A percentile compares a stretch with the other conserved stretches of the same genome.
These are phyloP conservation scores for Porcisia hertigi DNA, from an alignment of 208 protist genomes.

Conservation along the genomic window DNA sequence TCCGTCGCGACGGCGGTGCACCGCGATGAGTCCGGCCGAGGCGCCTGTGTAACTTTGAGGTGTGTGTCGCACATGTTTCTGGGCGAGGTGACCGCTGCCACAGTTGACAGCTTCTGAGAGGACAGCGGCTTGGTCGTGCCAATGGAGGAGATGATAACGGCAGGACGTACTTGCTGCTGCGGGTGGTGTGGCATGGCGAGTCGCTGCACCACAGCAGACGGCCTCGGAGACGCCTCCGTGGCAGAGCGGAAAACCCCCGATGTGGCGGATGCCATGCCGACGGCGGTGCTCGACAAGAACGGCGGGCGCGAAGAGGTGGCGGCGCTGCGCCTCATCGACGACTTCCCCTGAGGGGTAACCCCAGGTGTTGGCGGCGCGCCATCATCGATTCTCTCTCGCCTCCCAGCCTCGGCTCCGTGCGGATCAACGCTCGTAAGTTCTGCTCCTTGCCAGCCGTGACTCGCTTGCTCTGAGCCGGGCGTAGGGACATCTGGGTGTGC, in stretches of 20 bases:
- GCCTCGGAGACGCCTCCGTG: not conserved
- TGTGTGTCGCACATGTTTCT: not conserved
- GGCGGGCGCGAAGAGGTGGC: constrained; percentile 4
- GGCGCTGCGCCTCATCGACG: not conserved
- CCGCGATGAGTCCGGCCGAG: not conserved
- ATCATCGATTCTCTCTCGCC: not conserved
- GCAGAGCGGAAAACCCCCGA: not conserved
- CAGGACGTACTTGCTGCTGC: constrained; percentile 5
- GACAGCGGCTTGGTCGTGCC: not conserved
- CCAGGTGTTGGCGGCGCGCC: not conserved
- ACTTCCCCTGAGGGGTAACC: not conserved
- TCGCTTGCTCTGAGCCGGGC: not conserved
- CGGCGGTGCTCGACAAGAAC: constrained; percentile 6
- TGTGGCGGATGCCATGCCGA: not conserved
- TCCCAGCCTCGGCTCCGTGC: not conserved
- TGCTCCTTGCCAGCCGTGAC: not conserved
- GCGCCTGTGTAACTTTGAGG: not conserved
- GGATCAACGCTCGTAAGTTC: not conserved
- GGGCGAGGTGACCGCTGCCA: not conserved
- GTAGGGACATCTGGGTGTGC: not conserved
- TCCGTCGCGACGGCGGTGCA: not conserved
- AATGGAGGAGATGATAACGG: not conserved
- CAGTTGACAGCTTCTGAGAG: not conserved
- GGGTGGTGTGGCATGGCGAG: not conserved
- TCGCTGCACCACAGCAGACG: not conserved